Evolutionary conservation across 352 stramenopile species (phyloP).

Genomic region (Phytophthora aleatoria): DNA sequence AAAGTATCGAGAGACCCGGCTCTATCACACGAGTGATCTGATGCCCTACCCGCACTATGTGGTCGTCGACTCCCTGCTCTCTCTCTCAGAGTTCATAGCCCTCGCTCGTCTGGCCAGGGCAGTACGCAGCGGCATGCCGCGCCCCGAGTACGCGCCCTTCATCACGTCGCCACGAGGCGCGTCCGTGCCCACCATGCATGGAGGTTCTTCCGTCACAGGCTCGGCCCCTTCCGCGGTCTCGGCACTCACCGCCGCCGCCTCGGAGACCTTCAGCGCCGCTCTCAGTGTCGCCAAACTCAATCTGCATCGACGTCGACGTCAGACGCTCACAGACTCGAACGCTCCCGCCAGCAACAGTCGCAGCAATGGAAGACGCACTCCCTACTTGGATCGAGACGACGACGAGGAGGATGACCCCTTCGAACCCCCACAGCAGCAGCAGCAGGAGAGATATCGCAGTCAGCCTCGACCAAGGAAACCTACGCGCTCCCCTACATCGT

Average conservation of each 20-base stretch:
- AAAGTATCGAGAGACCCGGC: conserved; percentile 8
- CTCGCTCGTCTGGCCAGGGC: conserved; percentile 1
- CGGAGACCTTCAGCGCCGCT: conserved; percentile 37
- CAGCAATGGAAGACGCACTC: conserved; percentile 14
- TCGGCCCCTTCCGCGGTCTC: conserved; percentile 39
- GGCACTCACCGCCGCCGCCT: conserved; percentile 29
- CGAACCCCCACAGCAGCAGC: conserved; percentile 27
- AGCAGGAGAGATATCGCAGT: conserved; percentile 4
- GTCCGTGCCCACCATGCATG: conserved; percentile 22
- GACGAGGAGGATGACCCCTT: conserved; percentile 35
- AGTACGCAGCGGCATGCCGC: conserved; percentile 32
- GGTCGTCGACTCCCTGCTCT: conserved; percentile 10
- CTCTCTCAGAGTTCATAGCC: conserved; percentile 29
- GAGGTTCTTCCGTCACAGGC: conserved; percentile 9
- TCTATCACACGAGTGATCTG: conserved; percentile 13
- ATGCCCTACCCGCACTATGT: conserved; percentile 20
- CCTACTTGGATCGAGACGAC: conserved; percentile 33
- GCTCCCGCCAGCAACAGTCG: conserved; percentile 5
- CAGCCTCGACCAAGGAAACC: conserved; percentile 21
- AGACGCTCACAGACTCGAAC: conserved; percentile 25
- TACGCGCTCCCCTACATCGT: conserved; percentile 14
- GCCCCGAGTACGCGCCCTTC: conserved; percentile 47
- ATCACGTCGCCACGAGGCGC: conserved; percentile 38
- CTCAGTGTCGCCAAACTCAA: conserved; percentile 42
- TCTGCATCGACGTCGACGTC: conserved; percentile 33